These are phyloP conservation scores for Rutstroemia sp. DNA, from an alignment of 2,329 filamentous ascomycete genomes.

Conservation along the genomic window DNA sequence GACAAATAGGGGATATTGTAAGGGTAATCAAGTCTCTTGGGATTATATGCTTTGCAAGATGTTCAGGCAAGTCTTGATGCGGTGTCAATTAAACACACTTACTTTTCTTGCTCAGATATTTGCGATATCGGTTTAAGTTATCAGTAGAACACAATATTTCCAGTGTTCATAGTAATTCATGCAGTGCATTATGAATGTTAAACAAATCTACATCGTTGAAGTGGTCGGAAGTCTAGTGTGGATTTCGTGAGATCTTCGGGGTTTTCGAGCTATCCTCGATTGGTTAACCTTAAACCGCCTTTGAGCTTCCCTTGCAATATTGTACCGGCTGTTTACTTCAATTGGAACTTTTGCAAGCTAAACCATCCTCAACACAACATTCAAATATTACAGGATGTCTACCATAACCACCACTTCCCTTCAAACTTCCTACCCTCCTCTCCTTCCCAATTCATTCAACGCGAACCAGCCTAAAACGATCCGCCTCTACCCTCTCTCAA, in stretches of 20 bases:
- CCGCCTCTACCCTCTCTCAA: slow-evolving; percentile 87
- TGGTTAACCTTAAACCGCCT: too few relatives aligned
- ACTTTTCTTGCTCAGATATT: too few relatives aligned
- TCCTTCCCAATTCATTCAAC: slow-evolving; percentile 76
- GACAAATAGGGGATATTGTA: not conserved
- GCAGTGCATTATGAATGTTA: too few relatives aligned
- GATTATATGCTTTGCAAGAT: not conserved
- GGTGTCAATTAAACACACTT: too few relatives aligned
- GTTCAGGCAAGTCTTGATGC: not conserved
- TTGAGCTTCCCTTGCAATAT: too few relatives aligned
- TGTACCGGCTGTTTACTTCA: not conserved
- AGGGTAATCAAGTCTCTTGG: not conserved
- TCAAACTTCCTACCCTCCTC: slow-evolving; percentile 72
- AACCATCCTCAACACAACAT: not conserved
- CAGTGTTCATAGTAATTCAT: too few relatives aligned
- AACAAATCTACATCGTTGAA: too few relatives aligned
- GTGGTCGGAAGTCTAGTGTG: too few relatives aligned
- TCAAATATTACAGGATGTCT: slow-evolving; percentile 57
- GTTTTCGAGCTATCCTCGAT: too few relatives aligned
- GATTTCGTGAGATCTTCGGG: too few relatives aligned
- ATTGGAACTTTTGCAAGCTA: not conserved
- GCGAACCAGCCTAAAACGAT: slow-evolving; percentile 84
- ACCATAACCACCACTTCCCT: slow-evolving; percentile 71
- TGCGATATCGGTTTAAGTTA: too few relatives aligned
- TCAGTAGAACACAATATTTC: too few relatives aligned